phyloP scores from a whole-genome alignment of 2,329 filamentous ascomycete genomes.

The Trichoderma endophyticum region DNA sequence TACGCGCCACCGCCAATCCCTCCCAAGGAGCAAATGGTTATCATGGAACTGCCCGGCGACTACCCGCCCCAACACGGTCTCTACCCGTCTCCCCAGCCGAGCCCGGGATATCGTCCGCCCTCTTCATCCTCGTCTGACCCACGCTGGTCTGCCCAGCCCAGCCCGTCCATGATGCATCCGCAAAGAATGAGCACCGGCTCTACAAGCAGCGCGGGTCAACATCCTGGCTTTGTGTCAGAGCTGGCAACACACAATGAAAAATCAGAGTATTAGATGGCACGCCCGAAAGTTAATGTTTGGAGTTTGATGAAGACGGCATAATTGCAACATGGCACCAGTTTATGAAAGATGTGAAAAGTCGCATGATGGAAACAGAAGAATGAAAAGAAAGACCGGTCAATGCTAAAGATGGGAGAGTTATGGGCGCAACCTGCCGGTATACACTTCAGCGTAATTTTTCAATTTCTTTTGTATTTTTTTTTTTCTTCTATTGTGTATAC shows the following conservation, averaged over 20 bases:
- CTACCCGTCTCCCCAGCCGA: conserved; percentile 25
- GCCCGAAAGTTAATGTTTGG: background rate
- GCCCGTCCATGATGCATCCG: conserved; percentile 23
- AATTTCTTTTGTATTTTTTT: background rate
- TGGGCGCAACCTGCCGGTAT: background rate
- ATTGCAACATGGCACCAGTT: background rate
- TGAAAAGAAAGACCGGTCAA: background rate
- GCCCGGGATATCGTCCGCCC: conserved; percentile 25
- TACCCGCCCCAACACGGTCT: conserved; percentile 34
- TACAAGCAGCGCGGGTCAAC: conserved; percentile 35
- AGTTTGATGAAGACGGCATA: background rate
- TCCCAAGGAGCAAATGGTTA: conserved; percentile 26
- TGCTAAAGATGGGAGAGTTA: background rate
- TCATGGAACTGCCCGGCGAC: conserved; percentile 49
- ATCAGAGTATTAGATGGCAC: conserved; percentile 39
- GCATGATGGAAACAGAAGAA: background rate
- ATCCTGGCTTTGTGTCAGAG: conserved; percentile 43
- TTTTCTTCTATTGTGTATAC: background rate
- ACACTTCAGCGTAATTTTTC: background rate
- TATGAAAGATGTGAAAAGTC: background rate
- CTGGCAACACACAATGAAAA: conserved; percentile 46
- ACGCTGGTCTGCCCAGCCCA: conserved; percentile 41
- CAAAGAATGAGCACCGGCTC: conserved; percentile 29
- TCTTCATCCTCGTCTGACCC: conserved; percentile 25
- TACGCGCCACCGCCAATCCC: conserved; percentile 27